Evolutionary conservation across 2,329 filamentous ascomycete genomes (phyloP).

Genomic region (Aspergillus sp.): DNA sequence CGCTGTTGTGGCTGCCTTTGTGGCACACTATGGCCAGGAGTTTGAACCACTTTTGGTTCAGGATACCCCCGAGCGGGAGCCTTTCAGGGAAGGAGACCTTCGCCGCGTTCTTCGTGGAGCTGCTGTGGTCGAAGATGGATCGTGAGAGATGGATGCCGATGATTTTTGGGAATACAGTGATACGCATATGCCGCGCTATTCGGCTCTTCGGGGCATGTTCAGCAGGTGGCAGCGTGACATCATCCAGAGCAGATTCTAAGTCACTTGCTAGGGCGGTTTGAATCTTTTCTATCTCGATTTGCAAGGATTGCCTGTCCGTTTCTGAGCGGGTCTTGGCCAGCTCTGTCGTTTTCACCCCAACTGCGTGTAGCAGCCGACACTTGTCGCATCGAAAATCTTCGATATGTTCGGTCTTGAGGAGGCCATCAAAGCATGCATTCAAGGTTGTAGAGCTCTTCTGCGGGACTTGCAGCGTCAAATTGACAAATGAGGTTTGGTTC

Average conservation of each 20-base stretch:
- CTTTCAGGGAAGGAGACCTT: conserved; percentile 90
- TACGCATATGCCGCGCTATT: conserved; percentile 84
- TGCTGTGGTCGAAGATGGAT: conserved; percentile 80
- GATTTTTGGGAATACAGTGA: conserved; percentile 84
- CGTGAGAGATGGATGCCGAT: conserved; percentile 89
- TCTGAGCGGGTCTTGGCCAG: conserved; percentile 56
- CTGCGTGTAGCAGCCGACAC: conserved; percentile 81
- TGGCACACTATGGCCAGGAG: conserved; percentile 87
- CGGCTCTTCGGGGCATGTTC: conserved; percentile 74
- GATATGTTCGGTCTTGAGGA: conserved; percentile 93
- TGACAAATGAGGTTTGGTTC: conserved; percentile 81
- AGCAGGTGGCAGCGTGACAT: conserved; percentile 71
- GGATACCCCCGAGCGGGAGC: conserved; percentile 76
- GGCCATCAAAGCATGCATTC: conserved; percentile 84
- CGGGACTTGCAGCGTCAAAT: conserved; percentile 86
- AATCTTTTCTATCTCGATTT: conserved; percentile 64
- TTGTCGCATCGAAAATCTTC: conserved; percentile 96
- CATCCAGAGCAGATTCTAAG: conserved; percentile 73
- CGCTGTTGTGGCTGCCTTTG: conserved; percentile 92
- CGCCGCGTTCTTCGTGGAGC: conserved; percentile 88
- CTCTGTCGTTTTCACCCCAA: conserved; percentile 63
- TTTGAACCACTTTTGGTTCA: conserved; percentile 77
- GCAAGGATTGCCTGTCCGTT: conserved; percentile 52
- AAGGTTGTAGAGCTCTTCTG: conserved; percentile 78
- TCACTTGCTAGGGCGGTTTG: conserved; percentile 71